Conservation (phyloP, 768 basidiomycete genomes). For the Gymnopilus junonius region DNA sequence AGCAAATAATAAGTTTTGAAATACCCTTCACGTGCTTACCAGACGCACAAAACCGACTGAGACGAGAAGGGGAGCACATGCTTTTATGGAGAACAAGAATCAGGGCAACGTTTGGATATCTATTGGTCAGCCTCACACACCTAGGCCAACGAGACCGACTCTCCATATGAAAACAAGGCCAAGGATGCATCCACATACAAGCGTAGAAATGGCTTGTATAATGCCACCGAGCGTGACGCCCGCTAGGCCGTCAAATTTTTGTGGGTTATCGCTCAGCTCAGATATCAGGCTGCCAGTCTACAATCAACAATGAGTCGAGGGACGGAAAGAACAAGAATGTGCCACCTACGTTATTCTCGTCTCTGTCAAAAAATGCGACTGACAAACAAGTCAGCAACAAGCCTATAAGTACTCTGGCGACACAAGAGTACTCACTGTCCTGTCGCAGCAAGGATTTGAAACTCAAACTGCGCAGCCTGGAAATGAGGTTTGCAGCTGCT, state of each 20-base stretch:
- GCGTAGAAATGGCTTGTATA: slow-evolving; percentile 72
- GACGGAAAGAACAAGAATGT: background rate
- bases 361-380: slow-evolving; percentile 90
- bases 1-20: background rate
- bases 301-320: background rate
- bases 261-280: slow-evolving; percentile 81
- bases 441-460: slow-evolving; percentile 87
- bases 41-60: slow-evolving; percentile 85
- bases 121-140: slow-evolving; percentile 36
- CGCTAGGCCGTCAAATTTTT: slow-evolving; percentile 87
- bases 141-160: slow-evolving; percentile 83
- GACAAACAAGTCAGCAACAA: background rate
- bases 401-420: background rate
- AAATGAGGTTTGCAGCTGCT: slow-evolving; percentile 71
- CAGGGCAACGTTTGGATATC: too few species aligned
- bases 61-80: slow-evolving; percentile 68
- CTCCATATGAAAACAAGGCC: slow-evolving; percentile 81
- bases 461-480: slow-evolving; percentile 67
- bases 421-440: slow-evolving; percentile 64
- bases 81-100: slow-evolving; percentile 37
- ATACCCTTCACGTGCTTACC: slow-evolving; percentile 37
- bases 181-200: slow-evolving; percentile 72
- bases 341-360: slow-evolving; percentile 69
- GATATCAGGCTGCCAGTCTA: slow-evolving; percentile 83
- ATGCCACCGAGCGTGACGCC: slow-evolving; percentile 89